These are phyloP conservation scores for Didymella pinodella DNA, from an alignment of 2,329 filamentous ascomycete genomes.

Conservation along the genomic window DNA sequence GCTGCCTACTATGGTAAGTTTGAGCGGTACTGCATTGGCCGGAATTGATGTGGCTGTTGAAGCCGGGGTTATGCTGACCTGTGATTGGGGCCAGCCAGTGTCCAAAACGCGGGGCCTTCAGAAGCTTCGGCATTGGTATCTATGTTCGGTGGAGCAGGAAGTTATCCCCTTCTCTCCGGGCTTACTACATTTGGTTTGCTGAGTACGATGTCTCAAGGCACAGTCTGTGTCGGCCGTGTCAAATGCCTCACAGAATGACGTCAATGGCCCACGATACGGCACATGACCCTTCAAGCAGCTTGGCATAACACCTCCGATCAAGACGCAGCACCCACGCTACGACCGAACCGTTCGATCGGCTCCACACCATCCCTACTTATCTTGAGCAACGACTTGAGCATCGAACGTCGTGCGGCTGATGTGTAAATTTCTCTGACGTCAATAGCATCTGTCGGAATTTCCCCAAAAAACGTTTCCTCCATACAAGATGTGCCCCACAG, in stretches of 20 bases:
- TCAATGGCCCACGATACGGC: neutral
- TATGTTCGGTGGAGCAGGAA: slow-evolving; percentile 9
- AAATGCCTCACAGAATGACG: slow-evolving; percentile 9
- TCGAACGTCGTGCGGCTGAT: neutral
- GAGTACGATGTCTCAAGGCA: neutral
- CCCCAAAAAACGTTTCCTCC: neutral
- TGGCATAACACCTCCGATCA: neutral
- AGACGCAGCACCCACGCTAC: neutral
- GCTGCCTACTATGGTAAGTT: neutral
- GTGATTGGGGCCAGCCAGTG: slow-evolving; percentile 10
- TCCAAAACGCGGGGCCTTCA: neutral
- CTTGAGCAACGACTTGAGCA: neutral
- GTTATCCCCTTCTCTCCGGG: slow-evolving; percentile 3
- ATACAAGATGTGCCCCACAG: no score
- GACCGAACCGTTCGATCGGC: neutral
- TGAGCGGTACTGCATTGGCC: slow-evolving; percentile 11
- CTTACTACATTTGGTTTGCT: neutral
- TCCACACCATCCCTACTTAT: neutral
- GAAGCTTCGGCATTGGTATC: slow-evolving; percentile 8
- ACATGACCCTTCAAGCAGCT: neutral
- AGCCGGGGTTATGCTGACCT: neutral
- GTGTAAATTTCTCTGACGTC: slow-evolving; percentile 1
- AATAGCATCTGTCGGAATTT: neutral
- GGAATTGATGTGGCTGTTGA: neutral
- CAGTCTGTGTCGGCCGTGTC: neutral